Base-by-base conservation (phyloP, 228 moss, liverwort and hornwort species). In the Sphagnum fallax region DNA sequence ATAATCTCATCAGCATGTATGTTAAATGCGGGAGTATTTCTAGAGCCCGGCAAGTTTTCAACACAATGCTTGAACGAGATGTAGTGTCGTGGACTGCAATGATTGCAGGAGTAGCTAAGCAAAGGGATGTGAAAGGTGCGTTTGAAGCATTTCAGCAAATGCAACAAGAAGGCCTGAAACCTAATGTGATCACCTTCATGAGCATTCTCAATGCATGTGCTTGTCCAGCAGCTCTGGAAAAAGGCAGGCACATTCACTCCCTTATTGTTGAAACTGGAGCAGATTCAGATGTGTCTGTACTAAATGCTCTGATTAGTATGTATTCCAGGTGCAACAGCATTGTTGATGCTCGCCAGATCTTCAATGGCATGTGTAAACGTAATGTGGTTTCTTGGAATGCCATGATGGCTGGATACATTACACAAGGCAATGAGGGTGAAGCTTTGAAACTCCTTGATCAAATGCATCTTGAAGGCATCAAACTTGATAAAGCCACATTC, bases 61-160 rank as follows among this genome's bases (percentile, higher is more conserved):
- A 72, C 10, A 63, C 62, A 47, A 81, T 82, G 88, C 10, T 71
- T 4, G 55, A 50, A 32, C 81, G 84, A 10, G 82, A 82, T 68
- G 70, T 84, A 70, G 61, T 88, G 7, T 71, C 84, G 7, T 88
- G 88, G 88, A 88, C 82, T 75, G 75, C 88, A 49, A 72, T 88
- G 72, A 88, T 84, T 50, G 77, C 84, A 52, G 84, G 88, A 69
- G 82, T 51, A 16, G 77, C 80, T 4, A 81, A 84, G 65, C 73
- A 67, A 47, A 79, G 88, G 68, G 53, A 73, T 10, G 75, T 63
- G 77, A 71, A 78, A 73, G 69, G 76, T 66, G 80, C 84, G 10
- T 77, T 78, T 49, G 52, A 64, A 65, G 77, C 82, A 58, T 88
- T 75, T 49, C 67, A 74, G 47, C 64, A 77, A 61, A 80, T 88